These are phyloP conservation scores for Penicillium sp. DNA, from an alignment of 2,329 filamentous ascomycete species.

Conservation along the genomic window DNA sequence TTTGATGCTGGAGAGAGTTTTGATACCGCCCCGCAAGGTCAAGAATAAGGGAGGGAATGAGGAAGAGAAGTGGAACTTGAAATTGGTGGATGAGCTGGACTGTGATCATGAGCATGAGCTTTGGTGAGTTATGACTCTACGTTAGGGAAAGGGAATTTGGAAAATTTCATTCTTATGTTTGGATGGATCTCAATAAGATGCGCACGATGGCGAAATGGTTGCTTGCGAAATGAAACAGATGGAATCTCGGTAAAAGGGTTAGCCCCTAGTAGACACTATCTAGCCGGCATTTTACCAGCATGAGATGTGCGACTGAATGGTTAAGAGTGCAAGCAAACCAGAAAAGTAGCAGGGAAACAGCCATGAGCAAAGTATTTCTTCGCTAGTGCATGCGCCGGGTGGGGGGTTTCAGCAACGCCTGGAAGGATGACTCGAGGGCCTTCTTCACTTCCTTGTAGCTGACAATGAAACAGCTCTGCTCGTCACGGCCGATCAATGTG, in stretches of 20 bases:
- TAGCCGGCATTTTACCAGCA: background rate
- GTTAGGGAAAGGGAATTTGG: conserved; percentile 11
- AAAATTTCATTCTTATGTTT: conserved; percentile 25
- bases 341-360: conserved; percentile 4
- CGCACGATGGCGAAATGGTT: conserved; percentile 2
- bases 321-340: background rate
- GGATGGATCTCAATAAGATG: conserved; percentile 21
- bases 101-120: conserved; percentile 15
- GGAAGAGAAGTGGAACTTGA: conserved; percentile 15
- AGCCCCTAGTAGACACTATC: background rate
- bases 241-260: background rate
- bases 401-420: conserved; percentile 55
- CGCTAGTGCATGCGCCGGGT: conserved; percentile 37
- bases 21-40: conserved; percentile 70
- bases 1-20: conserved; percentile 70
- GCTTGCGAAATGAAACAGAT: conserved; percentile 5
- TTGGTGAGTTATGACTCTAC: conserved; percentile 5
- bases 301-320: background rate
- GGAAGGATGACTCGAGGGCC: conserved; percentile 61
- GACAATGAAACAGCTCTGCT: conserved; percentile 84
- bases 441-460: conserved; percentile 86
- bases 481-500: conserved; percentile 82
- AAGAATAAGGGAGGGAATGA: conserved; percentile 4
- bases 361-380: conserved; percentile 11
- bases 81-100: conserved; percentile 21